A percentile compares a stretch with the other conserved stretches of the same genome.
Conservation (phyloP, 805 yeast species). For the Cyberlindnera euphorbiiphila region DNA sequence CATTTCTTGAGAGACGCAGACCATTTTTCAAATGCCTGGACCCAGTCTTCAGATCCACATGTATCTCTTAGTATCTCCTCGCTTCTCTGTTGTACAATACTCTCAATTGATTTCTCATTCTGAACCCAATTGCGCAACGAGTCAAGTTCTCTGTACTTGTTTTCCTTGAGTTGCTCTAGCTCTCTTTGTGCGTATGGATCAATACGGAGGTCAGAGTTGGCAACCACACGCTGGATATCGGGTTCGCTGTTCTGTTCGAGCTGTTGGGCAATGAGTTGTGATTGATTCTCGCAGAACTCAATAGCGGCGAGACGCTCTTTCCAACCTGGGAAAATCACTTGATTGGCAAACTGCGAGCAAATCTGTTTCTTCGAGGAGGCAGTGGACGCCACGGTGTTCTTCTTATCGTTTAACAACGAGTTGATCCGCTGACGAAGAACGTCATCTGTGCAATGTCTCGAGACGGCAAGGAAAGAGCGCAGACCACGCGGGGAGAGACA, state of each 20-base stretch:
- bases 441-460: conserved; percentile 42
- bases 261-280: conserved; percentile 7
- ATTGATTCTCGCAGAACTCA: conserved; percentile 32
- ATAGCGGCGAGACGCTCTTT: conserved; percentile 36
- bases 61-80: conserved; percentile 9
- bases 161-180: conserved; percentile 28
- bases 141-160: conserved; percentile 27
- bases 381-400: too few species aligned
- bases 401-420: conserved; percentile 26
- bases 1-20: background rate
- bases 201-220: conserved; percentile 32
- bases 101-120: conserved; percentile 41
- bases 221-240: background rate
- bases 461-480: conserved; percentile 33
- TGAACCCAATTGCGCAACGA: conserved; percentile 34
- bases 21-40: conserved; percentile 4
- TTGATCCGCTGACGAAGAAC: conserved; percentile 41
- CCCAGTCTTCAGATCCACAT: conserved; percentile 11
- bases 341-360: conserved; percentile 35
- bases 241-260: conserved; percentile 9
- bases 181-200: conserved; percentile 52
- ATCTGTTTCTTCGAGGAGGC: conserved; percentile 15
- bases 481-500: conserved; percentile 36
- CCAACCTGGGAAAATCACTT: conserved; percentile 46
- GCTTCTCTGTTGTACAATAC: conserved; percentile 15